Percentiles rank a stretch among this genome's conserved stretches.
phyloP scores from a whole-genome alignment of 31 red algal genomes.

The Odonthalia washingtoniensis region DNA sequence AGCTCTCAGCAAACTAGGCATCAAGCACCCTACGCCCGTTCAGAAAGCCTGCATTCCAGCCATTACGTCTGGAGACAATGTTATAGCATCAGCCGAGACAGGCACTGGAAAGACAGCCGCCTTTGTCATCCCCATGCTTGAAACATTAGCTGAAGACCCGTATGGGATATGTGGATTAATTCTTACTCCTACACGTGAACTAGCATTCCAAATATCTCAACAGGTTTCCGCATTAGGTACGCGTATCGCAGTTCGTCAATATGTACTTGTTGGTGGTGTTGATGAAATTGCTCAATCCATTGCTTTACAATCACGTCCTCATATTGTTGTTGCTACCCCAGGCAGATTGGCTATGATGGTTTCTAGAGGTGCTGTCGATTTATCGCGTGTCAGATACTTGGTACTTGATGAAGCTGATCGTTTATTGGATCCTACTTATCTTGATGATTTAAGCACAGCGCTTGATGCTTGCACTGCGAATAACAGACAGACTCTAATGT shows the following conservation, averaged over 20 bases:
- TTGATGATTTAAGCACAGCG: slow-evolving; percentile 42
- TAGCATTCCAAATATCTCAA: slow-evolving; percentile 89
- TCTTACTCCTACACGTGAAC: slow-evolving; percentile 95
- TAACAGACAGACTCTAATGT: slow-evolving; percentile 80
- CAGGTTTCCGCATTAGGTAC: slow-evolving; percentile 73
- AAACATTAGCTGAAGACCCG: slow-evolving; percentile 76
- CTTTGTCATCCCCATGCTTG: slow-evolving; percentile 89
- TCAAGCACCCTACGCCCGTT: slow-evolving; percentile 78
- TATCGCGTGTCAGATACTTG: slow-evolving; percentile 56
- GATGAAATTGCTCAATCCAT: slow-evolving; percentile 66
- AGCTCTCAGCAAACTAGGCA: slow-evolving; percentile 59
- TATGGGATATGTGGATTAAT: slow-evolving; percentile 80
- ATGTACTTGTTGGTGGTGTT: slow-evolving; percentile 80
- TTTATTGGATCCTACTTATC: slow-evolving; percentile 72
- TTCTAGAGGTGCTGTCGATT: slow-evolving; percentile 11
- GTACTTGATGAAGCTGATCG: slow-evolving; percentile 94
- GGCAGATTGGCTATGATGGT: slow-evolving; percentile 81
- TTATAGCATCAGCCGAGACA: slow-evolving; percentile 84
- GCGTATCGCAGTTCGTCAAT: slow-evolving; percentile 62
- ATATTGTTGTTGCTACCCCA: slow-evolving; percentile 94
- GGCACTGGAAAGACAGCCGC: slow-evolving; percentile 93
- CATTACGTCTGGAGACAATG: slow-evolving; percentile 73
- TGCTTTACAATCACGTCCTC: slow-evolving; percentile 64
- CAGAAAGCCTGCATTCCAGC: slow-evolving; percentile 83
- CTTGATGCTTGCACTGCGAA: slow-evolving; percentile 56